Evolutionary conservation across 257 asterid species (phyloP).

Genomic region (Nicotiana tomentosiformis): DNA sequence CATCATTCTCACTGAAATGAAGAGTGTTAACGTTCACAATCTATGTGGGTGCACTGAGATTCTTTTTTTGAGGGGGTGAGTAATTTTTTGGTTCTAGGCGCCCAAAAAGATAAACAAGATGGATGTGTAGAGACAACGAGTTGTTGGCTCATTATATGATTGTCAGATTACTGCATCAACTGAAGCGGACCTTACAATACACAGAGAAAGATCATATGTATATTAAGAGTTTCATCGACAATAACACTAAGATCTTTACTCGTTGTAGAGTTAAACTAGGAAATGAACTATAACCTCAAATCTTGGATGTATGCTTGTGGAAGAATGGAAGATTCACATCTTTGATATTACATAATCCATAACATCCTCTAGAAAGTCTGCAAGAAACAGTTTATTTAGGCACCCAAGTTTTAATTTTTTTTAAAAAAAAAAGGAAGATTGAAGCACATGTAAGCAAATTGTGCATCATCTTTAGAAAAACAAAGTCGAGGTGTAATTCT

Average conservation of each 20-base stretch:
- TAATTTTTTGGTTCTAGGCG: neutral
- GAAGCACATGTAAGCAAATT: too few species aligned
- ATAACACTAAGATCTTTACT: too few species aligned
- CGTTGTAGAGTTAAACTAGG: too few species aligned
- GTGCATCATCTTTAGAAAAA: too few species aligned
- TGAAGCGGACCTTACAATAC: neutral
- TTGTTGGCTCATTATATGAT: neutral
- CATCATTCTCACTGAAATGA: too few species aligned
- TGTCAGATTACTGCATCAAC: neutral
- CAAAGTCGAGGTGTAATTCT: constrained; percentile 83
- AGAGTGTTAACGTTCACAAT: too few species aligned
- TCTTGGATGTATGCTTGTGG: neutral
- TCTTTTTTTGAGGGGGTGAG: too few species aligned
- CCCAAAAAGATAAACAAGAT: neutral
- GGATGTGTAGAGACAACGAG: neutral
- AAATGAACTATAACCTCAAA: neutral
- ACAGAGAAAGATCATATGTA: too few species aligned
- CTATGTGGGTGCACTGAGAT: too few species aligned
- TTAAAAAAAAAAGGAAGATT: too few species aligned
- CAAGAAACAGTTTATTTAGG: neutral
- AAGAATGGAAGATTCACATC: constrained; percentile 20
- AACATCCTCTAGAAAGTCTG: constrained; percentile 50
- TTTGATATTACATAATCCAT: constrained; percentile 45
- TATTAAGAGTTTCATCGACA: too few species aligned
- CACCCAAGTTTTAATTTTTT: neutral